These are phyloP conservation scores for Melaleuca quinquenervia DNA, from an alignment of 345 rosid species.

Conservation along the genomic window DNA sequence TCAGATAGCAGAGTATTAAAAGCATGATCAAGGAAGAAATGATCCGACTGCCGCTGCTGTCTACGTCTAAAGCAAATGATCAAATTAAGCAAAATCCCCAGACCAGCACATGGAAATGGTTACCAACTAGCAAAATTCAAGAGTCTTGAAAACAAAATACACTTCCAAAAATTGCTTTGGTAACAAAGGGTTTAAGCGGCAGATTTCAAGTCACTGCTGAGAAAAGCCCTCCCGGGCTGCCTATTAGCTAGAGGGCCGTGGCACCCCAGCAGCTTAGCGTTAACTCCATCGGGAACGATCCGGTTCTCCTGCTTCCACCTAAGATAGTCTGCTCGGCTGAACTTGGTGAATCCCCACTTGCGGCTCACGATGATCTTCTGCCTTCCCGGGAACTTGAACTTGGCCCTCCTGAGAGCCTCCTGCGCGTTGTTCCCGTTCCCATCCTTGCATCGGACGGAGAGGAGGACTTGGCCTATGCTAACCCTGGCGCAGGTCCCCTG, in stretches of 20 bases:
- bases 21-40: not conserved
- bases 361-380: constrained; percentile 18
- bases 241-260: constrained; percentile 12
- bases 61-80: not conserved
- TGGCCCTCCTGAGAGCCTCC: constrained; percentile 11
- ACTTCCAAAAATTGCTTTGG: not conserved
- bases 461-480: constrained; percentile 13
- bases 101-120: not conserved
- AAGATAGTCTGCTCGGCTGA: constrained; percentile 36
- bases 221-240: constrained; percentile 9
- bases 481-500: constrained; percentile 7
- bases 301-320: constrained; percentile 32
- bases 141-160: not conserved
- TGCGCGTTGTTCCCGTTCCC: constrained; percentile 2
- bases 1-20: not conserved
- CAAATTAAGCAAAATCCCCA: not conserved
- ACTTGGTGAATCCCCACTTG: constrained; percentile 42
- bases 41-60: not conserved
- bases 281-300: constrained; percentile 44
- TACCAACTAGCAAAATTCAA: not conserved
- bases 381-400: constrained; percentile 16
- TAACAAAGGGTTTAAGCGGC: not conserved
- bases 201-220: not conserved
- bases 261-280: constrained; percentile 32
- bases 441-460: constrained; percentile 19